Evolutionary conservation across 148 eudicot genomes (phyloP).

Genomic region (Hydrangea macrophylla): DNA sequence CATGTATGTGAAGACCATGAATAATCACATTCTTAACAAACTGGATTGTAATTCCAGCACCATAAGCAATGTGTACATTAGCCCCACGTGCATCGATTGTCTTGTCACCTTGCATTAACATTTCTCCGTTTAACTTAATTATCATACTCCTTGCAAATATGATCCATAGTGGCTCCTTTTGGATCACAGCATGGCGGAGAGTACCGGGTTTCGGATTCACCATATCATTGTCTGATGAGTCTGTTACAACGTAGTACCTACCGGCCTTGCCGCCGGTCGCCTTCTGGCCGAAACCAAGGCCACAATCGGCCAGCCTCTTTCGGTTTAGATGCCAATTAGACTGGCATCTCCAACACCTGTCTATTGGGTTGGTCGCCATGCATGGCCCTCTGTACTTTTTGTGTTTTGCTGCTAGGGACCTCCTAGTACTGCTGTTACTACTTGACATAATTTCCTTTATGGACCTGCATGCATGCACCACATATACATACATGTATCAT

Average conservation of each 20-base stretch:
- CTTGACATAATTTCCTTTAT: background rate
- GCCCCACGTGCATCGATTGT: slow-evolving; percentile 83
- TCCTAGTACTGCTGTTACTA: slow-evolving; percentile 35
- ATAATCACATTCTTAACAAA: slow-evolving; percentile 56
- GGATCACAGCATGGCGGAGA: slow-evolving; percentile 67
- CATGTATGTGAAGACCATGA: slow-evolving; percentile 47
- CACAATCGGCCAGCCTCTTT: slow-evolving; percentile 46
- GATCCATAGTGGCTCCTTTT: slow-evolving; percentile 66
- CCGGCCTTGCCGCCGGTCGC: slow-evolving; percentile 61
- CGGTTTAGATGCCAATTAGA: slow-evolving; percentile 52
- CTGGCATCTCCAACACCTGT: slow-evolving; percentile 68
- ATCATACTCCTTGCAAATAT: slow-evolving; percentile 46
- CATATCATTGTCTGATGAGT: slow-evolving; percentile 40
- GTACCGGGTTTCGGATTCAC: slow-evolving; percentile 63
- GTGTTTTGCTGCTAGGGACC: slow-evolving; percentile 18
- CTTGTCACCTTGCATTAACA: slow-evolving; percentile 57
- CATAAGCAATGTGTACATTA: slow-evolving; percentile 46
- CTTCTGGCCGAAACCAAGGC: slow-evolving; percentile 54
- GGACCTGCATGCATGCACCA: background rate
- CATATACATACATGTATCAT: background rate
- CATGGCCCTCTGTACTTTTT: slow-evolving; percentile 34
- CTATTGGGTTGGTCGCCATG: slow-evolving; percentile 64
- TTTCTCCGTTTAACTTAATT: slow-evolving; percentile 53
- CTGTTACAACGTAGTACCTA: slow-evolving; percentile 40
- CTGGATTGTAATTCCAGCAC: slow-evolving; percentile 70